A percentile compares a stretch with the other conserved stretches of the same genome.
These are phyloP conservation scores for Nephelium lappaceum DNA, from an alignment of 345 rosid species.

Conservation along the genomic window DNA sequence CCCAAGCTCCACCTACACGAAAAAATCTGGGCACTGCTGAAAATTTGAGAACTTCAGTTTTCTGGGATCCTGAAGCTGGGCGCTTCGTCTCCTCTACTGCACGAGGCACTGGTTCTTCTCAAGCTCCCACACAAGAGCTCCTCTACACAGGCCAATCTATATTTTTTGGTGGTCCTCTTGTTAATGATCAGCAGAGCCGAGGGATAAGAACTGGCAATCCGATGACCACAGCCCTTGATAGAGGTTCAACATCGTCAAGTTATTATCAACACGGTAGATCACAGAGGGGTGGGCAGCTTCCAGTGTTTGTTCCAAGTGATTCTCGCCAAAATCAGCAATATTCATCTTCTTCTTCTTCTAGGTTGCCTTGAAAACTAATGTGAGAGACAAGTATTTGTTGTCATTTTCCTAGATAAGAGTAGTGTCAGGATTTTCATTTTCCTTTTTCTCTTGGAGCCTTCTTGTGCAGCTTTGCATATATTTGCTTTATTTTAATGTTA, in stretches of 20 bases:
- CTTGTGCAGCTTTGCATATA: conserved; percentile 18
- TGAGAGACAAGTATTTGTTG: conserved; percentile 15
- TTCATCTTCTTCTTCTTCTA: conserved; percentile 30
- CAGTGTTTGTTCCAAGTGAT: conserved; percentile 84
- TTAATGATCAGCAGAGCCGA: conserved; percentile 46
- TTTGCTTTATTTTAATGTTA: background rate
- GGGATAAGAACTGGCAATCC: conserved; percentile 39
- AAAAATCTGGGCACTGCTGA: conserved; percentile 39
- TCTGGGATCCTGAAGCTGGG: conserved; percentile 92
- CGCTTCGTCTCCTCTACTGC: conserved; percentile 68
- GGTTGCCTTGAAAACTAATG: conserved; percentile 40
- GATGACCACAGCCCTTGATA: conserved; percentile 29
- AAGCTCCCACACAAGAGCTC: conserved; percentile 56
- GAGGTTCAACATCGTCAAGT: conserved; percentile 46
- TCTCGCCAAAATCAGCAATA: conserved; percentile 51
- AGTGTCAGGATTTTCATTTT: conserved; percentile 16
- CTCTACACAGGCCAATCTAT: conserved; percentile 57
- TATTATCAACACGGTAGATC: conserved; percentile 64
- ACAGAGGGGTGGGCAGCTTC: conserved; percentile 80
- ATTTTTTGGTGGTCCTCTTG: conserved; percentile 69
- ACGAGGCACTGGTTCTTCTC: conserved; percentile 32
- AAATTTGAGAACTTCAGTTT: conserved; percentile 54
- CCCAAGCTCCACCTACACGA: conserved; percentile 40
- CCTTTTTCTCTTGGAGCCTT: background rate
- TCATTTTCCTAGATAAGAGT: conserved; percentile 8